Base-by-base conservation (phyloP, 345 rosid genomes). In the Draba incana region DNA sequence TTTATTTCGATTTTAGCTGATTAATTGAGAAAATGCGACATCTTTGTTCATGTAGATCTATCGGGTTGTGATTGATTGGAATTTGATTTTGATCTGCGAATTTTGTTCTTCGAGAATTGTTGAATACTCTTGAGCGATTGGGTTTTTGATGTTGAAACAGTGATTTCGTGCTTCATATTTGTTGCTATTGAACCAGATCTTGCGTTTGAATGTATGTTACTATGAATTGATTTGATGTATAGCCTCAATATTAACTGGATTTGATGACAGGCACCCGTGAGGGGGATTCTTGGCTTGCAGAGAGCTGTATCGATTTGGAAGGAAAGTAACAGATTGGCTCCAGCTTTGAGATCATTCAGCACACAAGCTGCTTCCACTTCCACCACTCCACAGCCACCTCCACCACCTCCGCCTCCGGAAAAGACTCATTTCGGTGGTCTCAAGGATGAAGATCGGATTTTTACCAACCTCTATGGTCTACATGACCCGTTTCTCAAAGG, bases 401-500 rank as follows among this genome's bases (percentile, higher is more conserved):
- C 91, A 30, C 89, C 93, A 6, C 95, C 95, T 6, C 97, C 99
- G 4, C 92, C 98, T 69, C 97, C 94, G 0, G 98, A 95, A 79
- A 95, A 92, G 84, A 89, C 98, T 71, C 97, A 89, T 80, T 94
- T 95, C 48, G 98, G 98, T 71, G 98, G 92, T 67, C 79, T 95
- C 56, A 95, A 85, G 73, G 99, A 95, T 47, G 97, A 92, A 78
- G 99, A 95, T 66, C 82, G 98, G 50, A 95, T 95, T 59, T 92
- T 95, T 77, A 88, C 98, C 57, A 95, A 94, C 66, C 83, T 91
- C 76, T 94, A 94, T 69, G 96, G 96, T 64, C 28, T 89, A 77
- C 93, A 85, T 52, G 99, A 92, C 68, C 98, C 92, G 3, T 95
- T 92, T 76, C 98, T 95, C 53, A 89, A 92, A 80, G 98, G 97